Evolutionary conservation across 2,329 filamentous ascomycete species (phyloP), one percentile per base, ranked within the genome.

Genomic region (Knufia petricola): DNA sequence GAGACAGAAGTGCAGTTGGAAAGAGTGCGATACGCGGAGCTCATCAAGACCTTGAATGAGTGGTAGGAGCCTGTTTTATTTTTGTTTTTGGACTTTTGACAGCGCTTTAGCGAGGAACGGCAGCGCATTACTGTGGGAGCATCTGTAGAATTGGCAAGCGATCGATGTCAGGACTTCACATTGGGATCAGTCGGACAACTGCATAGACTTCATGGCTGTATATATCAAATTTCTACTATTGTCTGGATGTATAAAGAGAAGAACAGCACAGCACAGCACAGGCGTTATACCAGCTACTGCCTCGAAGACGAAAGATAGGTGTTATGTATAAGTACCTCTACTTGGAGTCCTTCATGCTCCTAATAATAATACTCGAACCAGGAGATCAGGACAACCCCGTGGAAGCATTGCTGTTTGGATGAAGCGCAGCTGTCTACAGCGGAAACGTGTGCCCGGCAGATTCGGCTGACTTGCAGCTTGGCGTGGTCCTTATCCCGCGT

Each of bases 1-100:
- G 82, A 89, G 66, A 74, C 71, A 45, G 73, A 78, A 59, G 78
- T 90, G 55, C 72, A 80, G 55, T 71, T 75, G 49, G 82, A 87
- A 69, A 70, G 76, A 50, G 71, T 77, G 56, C 77, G 74, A 28
- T 53, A 46, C 24, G 43, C 43, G 3, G 19, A 34, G 13, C 32
- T 46, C 24, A 46, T 46, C 28, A 30, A 46, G 23, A 46, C 43
- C 3, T 10, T 46, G 13, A 46, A 46, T 19, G 21, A 46, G 32
- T 46, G 43, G 43, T 46, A 26, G 13, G 6, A 36, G 15, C 7
- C 7, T n/a, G n/a, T n/a, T n/a, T n/a, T n/a, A n/a, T n/a, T n/a
- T n/a, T n/a, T n/a, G n/a, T n/a, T n/a, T n/a, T n/a, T n/a, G n/a
- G n/a, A n/a, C 17, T 15, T 20, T 40, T 40, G 37, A 40, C 37